Evolutionary conservation across 495 filamentous ascomycete species (phyloP).

Genomic region (Tuber borchii): DNA sequence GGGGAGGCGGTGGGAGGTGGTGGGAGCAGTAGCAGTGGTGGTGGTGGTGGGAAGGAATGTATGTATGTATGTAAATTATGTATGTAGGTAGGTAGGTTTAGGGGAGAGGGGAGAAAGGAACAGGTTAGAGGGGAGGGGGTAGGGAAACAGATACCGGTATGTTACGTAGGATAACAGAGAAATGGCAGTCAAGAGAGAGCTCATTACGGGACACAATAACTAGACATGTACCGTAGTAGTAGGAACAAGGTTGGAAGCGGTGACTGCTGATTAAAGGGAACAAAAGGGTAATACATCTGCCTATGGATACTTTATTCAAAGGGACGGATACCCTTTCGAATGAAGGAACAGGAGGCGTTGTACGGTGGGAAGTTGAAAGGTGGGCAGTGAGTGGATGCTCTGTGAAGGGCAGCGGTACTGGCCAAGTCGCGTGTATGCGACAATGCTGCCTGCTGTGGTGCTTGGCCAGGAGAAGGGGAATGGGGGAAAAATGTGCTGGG

Average conservation of each 20-base stretch:
- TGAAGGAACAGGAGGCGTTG: conserved; percentile 8
- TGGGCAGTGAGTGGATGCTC: conserved; percentile 17
- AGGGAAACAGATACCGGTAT: conserved; percentile 15
- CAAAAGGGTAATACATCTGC: conserved; percentile 12
- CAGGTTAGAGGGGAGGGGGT: conserved; percentile 7
- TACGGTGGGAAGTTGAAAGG: conserved; percentile 1
- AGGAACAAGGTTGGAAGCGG: neutral
- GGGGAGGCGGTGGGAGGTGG: conserved; percentile 6
- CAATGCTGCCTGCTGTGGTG: conserved; percentile 2
- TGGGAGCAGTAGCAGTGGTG: conserved; percentile 9
- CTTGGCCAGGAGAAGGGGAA: neutral
- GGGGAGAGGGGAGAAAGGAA: conserved; percentile 12
- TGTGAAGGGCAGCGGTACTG: conserved; percentile 4
- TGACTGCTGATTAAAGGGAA: neutral
- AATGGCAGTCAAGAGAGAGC: neutral
- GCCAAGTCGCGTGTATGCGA: conserved; percentile 33
- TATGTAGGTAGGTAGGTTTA: conserved; percentile 28
- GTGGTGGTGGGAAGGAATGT: conserved; percentile 12
- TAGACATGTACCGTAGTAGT: neutral
- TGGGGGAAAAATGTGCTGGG: neutral
- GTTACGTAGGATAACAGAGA: conserved; percentile 7
- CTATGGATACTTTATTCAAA: conserved; percentile 19
- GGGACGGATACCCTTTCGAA: conserved; percentile 13
- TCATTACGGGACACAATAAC: neutral
- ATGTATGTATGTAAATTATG: conserved; percentile 6